Evolutionary conservation across 257 asterid genomes (phyloP).

Genomic region (Nicotiana knightiana): DNA sequence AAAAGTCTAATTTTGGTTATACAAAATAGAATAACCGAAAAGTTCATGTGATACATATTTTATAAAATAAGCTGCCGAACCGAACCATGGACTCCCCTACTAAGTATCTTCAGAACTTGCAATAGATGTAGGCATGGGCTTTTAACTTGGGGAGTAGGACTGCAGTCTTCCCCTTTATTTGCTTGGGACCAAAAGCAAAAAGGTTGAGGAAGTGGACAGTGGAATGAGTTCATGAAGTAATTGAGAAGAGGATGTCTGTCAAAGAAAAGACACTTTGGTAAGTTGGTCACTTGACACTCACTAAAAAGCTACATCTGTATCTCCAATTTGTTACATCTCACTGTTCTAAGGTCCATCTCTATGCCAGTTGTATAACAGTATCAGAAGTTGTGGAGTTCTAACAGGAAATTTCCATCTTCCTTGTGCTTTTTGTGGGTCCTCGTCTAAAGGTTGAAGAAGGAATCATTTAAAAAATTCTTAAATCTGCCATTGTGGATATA

Average conservation of each 20-base stretch:
- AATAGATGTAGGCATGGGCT: background rate
- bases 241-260: background rate
- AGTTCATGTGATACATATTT: too few relatives aligned
- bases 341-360: background rate
- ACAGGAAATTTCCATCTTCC: background rate
- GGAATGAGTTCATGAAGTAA: background rate
- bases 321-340: constrained; percentile 1
- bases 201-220: background rate
- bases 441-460: background rate
- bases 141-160: background rate
- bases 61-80: too few relatives aligned
- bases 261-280: background rate
- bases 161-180: background rate
- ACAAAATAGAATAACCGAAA: too few relatives aligned
- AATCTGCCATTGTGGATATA: background rate
- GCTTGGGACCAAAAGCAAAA: background rate
- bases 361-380: background rate
- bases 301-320: background rate
- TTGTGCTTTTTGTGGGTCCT: background rate
- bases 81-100: background rate
- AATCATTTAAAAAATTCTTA: background rate
- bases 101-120: background rate
- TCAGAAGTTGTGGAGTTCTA: background rate
- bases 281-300: background rate
- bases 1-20: too few relatives aligned